Evolutionary conservation across 192 early-diverging fungal genomes (phyloP).

Genomic region (Phycomyces blakesleeanus): DNA sequence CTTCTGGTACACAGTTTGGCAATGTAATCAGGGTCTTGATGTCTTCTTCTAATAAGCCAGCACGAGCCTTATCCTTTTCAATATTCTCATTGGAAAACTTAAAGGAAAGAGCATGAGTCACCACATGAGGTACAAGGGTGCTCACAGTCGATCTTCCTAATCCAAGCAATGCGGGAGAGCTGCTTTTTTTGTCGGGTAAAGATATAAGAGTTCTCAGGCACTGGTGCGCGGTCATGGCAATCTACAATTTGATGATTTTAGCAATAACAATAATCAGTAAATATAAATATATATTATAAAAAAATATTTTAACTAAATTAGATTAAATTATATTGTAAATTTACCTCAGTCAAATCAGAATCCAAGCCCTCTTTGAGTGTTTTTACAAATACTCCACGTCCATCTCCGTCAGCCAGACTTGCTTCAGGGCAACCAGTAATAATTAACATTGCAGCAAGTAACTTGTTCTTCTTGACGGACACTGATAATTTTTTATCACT

Average conservation of each 20-base stretch:
- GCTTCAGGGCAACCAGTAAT: slow-evolving; percentile 36
- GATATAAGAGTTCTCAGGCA: slow-evolving; percentile 37
- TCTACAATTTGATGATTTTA: slow-evolving; percentile 10
- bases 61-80: slow-evolving; percentile 21
- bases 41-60: slow-evolving; percentile 41
- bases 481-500: slow-evolving; percentile 7
- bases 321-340: neutral
- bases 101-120: slow-evolving; percentile 19
- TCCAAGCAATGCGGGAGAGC: slow-evolving; percentile 2
- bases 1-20: slow-evolving; percentile 30
- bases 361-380: slow-evolving; percentile 17
- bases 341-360: slow-evolving; percentile 14
- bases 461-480: slow-evolving; percentile 16
- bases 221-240: slow-evolving; percentile 33
- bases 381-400: slow-evolving; percentile 14
- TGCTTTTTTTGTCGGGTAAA: slow-evolving; percentile 28
- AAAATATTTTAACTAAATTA: no score
- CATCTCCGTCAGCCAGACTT: slow-evolving; percentile 4
- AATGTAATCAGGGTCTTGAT: slow-evolving; percentile 46
- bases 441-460: slow-evolving; percentile 28
- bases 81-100: slow-evolving; percentile 6
- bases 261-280: neutral
- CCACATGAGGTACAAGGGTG: slow-evolving; percentile 27
- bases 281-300: neutral
- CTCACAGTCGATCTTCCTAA: slow-evolving; percentile 31